Evolutionary conservation across 2,329 filamentous ascomycete species (phyloP).

Genomic region (Pseudovirgaria hyperparasitica): DNA sequence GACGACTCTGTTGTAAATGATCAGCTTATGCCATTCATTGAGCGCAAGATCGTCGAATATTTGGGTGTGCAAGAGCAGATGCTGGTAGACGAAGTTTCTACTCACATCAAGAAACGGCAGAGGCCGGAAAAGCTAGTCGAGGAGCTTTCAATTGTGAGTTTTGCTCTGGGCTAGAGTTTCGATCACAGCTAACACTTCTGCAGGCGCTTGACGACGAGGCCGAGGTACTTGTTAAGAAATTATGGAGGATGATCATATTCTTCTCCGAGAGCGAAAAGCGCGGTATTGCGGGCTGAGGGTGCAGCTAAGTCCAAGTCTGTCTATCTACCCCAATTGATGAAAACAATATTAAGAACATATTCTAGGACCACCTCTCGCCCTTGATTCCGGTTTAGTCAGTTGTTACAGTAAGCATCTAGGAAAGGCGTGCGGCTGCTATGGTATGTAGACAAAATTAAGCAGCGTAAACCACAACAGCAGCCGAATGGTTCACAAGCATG

Average conservation of each 20-base stretch:
- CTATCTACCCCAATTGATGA: too few relatives aligned
- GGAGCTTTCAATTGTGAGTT: constrained; percentile 67
- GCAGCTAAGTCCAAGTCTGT: too few relatives aligned
- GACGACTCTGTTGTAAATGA: constrained; percentile 70
- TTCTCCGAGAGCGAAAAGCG: constrained; percentile 90
- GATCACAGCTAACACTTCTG: constrained; percentile 27
- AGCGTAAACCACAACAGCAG: too few relatives aligned
- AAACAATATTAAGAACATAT: too few relatives aligned
- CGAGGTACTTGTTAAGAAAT: constrained; percentile 84
- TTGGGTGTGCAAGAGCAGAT: constrained; percentile 94
- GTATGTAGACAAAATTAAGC: too few relatives aligned
- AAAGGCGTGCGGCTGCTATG: too few relatives aligned
- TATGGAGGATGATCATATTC: constrained; percentile 98
- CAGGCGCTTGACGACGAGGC: constrained; percentile 89
- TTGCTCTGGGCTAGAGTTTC: constrained; percentile 1
- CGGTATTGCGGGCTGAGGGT: constrained; percentile 41
- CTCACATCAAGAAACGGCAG: constrained; percentile 65
- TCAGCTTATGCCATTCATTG: constrained; percentile 85
- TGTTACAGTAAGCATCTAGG: too few relatives aligned
- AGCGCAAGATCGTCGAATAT: constrained; percentile 97
- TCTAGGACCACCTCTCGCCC: too few relatives aligned
- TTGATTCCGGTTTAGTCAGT: too few relatives aligned
- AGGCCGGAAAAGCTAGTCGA: constrained; percentile 70
- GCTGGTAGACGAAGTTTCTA: constrained; percentile 83
- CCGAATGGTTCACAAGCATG: too few relatives aligned